Conservation (phyloP, 495 filamentous ascomycete species). For the Glarea lozoyensis region DNA sequence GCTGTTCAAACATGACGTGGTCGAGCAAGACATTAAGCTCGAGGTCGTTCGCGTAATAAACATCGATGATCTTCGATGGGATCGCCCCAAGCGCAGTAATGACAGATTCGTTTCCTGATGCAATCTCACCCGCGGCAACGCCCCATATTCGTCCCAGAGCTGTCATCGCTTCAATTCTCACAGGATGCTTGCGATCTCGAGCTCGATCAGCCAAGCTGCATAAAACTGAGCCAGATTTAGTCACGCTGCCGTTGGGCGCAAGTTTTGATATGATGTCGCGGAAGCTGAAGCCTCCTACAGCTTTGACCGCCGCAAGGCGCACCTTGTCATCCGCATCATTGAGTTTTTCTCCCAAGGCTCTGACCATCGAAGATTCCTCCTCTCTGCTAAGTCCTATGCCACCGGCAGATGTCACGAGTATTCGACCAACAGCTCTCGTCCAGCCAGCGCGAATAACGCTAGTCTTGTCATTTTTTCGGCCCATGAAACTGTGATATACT, state of each 20-base stretch:
- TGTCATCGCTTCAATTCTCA: conserved; percentile 79
- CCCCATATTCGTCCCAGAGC: conserved; percentile 83
- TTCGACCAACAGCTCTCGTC: conserved; percentile 76
- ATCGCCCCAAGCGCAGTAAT: conserved; percentile 63
- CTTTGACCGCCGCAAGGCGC: conserved; percentile 74
- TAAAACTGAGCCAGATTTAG: conserved; percentile 60
- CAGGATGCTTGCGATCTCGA: conserved; percentile 72
- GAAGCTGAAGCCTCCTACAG: conserved; percentile 68
- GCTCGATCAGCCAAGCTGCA: conserved; percentile 76
- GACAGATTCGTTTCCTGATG: conserved; percentile 70
- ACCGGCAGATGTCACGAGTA: conserved; percentile 73
- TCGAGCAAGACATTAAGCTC: conserved; percentile 81
- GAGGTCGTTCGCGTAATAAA: conserved; percentile 81
- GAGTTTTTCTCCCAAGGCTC: conserved; percentile 68
- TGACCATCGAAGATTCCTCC: conserved; percentile 65
- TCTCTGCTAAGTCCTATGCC: conserved; percentile 71
- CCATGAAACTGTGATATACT: conserved; percentile 73
- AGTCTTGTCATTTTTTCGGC: conserved; percentile 77
- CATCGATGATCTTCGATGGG: conserved; percentile 78
- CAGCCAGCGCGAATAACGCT: conserved; percentile 71
- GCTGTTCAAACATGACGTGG: conserved; percentile 72
- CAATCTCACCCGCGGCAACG: conserved; percentile 79
- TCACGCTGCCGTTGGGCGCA: conserved; percentile 61
- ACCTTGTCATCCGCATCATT: conserved; percentile 87
- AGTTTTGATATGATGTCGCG: conserved; percentile 72